Evolutionary conservation across 2,329 filamentous ascomycete species (phyloP).

Genomic region (Penicillium sp.): DNA sequence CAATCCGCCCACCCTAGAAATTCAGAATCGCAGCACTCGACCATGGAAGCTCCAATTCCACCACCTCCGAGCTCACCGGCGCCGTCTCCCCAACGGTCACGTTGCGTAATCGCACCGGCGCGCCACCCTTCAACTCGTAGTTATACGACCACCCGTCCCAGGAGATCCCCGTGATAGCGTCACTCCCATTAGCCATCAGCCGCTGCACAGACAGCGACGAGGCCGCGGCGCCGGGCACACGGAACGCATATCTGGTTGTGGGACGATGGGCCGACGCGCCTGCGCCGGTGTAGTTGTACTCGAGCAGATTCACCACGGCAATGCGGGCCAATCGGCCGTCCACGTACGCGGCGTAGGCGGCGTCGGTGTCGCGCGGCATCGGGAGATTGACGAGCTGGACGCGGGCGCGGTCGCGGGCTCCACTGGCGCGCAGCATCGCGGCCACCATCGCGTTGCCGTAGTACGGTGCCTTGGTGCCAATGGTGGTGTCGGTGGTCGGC

Average conservation of each 20-base stretch:
- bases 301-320: constrained; percentile 57
- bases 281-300: constrained; percentile 58
- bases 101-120: constrained; percentile 55
- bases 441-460: constrained; percentile 62
- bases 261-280: constrained; percentile 35
- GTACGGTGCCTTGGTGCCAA: constrained; percentile 62
- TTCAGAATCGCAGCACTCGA: constrained; percentile 28
- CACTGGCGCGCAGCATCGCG: constrained; percentile 44
- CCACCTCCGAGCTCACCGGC: constrained; percentile 33
- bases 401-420: constrained; percentile 32
- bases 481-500: constrained; percentile 47
- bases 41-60: constrained; percentile 26
- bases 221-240: constrained; percentile 20
- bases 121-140: constrained; percentile 55
- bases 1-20: neutral
- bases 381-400: constrained; percentile 52
- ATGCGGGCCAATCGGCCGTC: constrained; percentile 47
- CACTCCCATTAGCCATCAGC: constrained; percentile 60
- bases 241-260: constrained; percentile 25
- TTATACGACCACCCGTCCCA: constrained; percentile 64
- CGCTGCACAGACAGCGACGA: constrained; percentile 45
- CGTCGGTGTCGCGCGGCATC: constrained; percentile 42
- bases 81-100: constrained; percentile 53
- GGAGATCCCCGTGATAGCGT: constrained; percentile 60
- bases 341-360: constrained; percentile 58